Conservation (phyloP, 2,329 filamentous ascomycete species). For the Diaporthe sp. region DNA sequence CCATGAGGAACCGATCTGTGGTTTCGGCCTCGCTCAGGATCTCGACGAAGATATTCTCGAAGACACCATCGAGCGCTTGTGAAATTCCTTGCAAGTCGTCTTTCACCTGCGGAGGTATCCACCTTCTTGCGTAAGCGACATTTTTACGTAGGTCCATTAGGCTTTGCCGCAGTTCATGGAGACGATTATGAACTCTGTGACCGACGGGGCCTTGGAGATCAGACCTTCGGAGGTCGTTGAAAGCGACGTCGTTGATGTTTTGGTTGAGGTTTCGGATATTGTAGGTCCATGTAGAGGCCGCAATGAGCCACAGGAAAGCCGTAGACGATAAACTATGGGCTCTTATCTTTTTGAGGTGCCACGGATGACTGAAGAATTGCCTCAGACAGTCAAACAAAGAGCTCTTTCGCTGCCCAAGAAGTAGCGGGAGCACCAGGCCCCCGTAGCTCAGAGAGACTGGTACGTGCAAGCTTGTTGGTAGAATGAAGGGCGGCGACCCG, state of each 20-base stretch:
- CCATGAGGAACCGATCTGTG: background rate
- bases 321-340: background rate
- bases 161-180: background rate
- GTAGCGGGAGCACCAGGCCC: background rate
- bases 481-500: background rate
- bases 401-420: background rate
- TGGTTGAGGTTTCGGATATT: background rate
- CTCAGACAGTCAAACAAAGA: background rate
- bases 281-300: background rate
- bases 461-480: background rate
- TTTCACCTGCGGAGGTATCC: background rate
- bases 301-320: background rate
- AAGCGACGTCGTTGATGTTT: background rate
- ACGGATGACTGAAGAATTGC: background rate
- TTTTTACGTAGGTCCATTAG: background rate
- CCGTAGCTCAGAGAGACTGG: background rate
- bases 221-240: background rate
- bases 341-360: background rate
- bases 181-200: background rate
- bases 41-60: background rate
- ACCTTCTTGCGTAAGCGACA: background rate
- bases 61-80: background rate
- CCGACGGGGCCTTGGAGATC: background rate
- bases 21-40: background rate
- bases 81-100: background rate